Percentiles rank a stretch among this genome's conserved stretches.
Conservation (phyloP, 768 basidiomycete species). For the Lactarius sanguifluus region DNA sequence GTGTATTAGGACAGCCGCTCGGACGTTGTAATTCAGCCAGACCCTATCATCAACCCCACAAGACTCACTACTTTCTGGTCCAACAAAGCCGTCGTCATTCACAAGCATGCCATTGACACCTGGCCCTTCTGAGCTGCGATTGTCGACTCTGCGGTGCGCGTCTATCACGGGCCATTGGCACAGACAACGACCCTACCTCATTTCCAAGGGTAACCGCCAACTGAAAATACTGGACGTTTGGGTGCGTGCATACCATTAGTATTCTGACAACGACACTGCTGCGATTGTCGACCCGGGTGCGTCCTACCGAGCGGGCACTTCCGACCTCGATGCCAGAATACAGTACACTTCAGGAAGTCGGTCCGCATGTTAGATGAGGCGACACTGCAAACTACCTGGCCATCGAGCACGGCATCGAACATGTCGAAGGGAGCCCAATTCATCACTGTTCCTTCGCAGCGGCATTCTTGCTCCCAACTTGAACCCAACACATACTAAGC, state of each 20-base stretch:
- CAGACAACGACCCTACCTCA: neutral
- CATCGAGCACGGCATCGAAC: neutral
- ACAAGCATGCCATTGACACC: no score
- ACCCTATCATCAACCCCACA: neutral
- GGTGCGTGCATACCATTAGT: neutral
- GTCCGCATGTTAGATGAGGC: neutral
- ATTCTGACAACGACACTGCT: neutral
- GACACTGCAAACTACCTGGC: neutral
- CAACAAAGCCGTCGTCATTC: no score
- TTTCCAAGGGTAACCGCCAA: neutral
- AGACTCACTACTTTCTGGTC: neutral
- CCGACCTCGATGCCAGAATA: neutral
- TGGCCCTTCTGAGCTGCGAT: neutral
- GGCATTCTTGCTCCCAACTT: neutral
- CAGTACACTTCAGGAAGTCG: neutral
- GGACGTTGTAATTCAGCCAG: neutral
- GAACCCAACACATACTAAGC: neutral
- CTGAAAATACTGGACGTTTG: neutral
- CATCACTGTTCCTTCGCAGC: neutral
- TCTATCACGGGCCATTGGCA: neutral
- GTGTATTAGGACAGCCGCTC: neutral
- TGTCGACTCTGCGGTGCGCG: neutral
- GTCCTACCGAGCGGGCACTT: neutral
- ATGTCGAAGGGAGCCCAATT: neutral
- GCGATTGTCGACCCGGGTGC: neutral